Percentiles rank a stretch among this genome's conserved stretches.
phyloP scores from a whole-genome alignment of 495 filamentous ascomycete genomes.

The Penicillium coprophilum region DNA sequence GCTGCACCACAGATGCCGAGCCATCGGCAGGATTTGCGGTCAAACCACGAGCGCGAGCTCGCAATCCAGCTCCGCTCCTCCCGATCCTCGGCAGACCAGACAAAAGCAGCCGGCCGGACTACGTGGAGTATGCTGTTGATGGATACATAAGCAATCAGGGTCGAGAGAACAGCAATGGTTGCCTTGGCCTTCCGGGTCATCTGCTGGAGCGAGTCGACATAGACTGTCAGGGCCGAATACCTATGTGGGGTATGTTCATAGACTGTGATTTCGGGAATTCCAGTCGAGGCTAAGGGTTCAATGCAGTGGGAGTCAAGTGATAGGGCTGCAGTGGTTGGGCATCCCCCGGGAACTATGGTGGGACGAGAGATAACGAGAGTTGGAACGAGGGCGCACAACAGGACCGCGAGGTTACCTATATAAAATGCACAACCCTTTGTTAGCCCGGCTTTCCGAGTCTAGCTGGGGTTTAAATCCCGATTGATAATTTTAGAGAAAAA shows the following conservation, averaged over 20 bases:
- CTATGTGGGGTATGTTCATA: slow-evolving; percentile 14
- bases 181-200: slow-evolving; percentile 43
- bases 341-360: slow-evolving; percentile 21
- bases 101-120: slow-evolving; percentile 31
- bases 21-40: slow-evolving; percentile 73
- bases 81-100: slow-evolving; percentile 49
- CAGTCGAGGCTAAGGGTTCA: slow-evolving; percentile 20
- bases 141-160: slow-evolving; percentile 47
- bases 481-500: slow-evolving; percentile 17
- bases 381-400: slow-evolving; percentile 17
- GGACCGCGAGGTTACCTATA: slow-evolving; percentile 21
- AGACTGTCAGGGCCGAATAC: slow-evolving; percentile 22
- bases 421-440: slow-evolving; percentile 12
- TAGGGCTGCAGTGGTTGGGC: slow-evolving; percentile 14
- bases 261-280: slow-evolving; percentile 15
- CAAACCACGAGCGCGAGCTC: slow-evolving; percentile 67
- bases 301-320: slow-evolving; percentile 19
- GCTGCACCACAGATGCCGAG: slow-evolving; percentile 67
- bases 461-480: slow-evolving; percentile 18
- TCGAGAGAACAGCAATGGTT: slow-evolving; percentile 42
- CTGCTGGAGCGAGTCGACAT: slow-evolving; percentile 34
- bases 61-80: slow-evolving; percentile 71
- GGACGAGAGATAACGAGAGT: slow-evolving; percentile 20
- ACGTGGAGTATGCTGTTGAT: slow-evolving; percentile 43
- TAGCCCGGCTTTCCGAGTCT: slow-evolving; percentile 28